Evolutionary conservation across 2,329 filamentous ascomycete species (phyloP), one percentile per base, ranked within the genome.

Genomic region (Talaromyces sp.): DNA sequence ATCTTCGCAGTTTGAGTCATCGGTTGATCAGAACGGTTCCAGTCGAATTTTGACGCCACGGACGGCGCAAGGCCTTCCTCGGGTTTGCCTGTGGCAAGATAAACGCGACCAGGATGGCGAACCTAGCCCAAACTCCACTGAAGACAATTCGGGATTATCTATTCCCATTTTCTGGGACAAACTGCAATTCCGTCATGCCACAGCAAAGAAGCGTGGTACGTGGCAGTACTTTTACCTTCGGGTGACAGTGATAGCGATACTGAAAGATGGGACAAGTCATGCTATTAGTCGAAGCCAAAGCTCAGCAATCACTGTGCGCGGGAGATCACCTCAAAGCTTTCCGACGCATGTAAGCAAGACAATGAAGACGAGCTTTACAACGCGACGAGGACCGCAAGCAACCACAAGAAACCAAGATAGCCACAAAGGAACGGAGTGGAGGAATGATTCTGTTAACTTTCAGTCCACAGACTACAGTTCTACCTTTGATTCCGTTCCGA

Each of bases 151-250:
- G 8, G 49, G 10, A 19, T 54, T 45, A 0, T 57, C 59, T 5
- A 43, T 56, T 3, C 59, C 63, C 16, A 27, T 65, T 14, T 39
- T 35, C 7, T 65, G 63, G 63, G 63, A 65, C 45, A 65, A 65
- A 27, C 16, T 65, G n/a, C 63, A 65, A 49, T 65, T 65, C 33
- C 63, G 63, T 13, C 59, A 65, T 35, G 63, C 63, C 3, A 65
- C 63, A 35, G 52, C 63, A 47, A 65, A 65, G 43, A 62, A 65
- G 50, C 63, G 63, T 45, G 63, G 59, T 33, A 65, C 63, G 14
- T 65, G 63, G 63, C 63, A 65, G 27, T 65, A 61, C 19, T 65
- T 65, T 33, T 65, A 62, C n/a, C 35, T 65, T 13, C 58, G 63
- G 37, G 58, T 65, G 6, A 58, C 58, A 8, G 63, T 65, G 7